Evolutionary conservation across 2,329 filamentous ascomycete species (phyloP), one percentile per base, ranked within the genome.

Genomic region (Cladosporium cucumerinum): DNA sequence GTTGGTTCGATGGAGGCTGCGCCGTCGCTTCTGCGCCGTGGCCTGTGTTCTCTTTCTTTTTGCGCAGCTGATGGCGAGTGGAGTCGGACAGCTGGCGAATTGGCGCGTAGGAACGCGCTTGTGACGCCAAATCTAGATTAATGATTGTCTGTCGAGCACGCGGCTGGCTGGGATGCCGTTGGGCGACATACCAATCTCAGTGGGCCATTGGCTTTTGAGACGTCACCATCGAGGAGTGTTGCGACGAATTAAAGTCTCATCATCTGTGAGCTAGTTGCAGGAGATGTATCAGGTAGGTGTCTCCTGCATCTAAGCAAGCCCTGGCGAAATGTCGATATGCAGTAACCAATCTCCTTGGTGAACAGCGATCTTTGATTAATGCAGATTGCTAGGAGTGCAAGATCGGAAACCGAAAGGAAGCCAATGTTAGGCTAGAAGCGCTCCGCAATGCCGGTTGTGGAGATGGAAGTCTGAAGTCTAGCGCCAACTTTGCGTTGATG

Each of bases 391-490:
- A 30, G 21, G 43, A 48, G 30, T 34, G n/a, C 58, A n/a, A 61
- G 58, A 61, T 61, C 59, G 59, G 59, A 52, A 39, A 61, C 30
- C 32, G 28, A 39, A 30, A 25, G 59, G 39, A 61, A 39, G 43
- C 48, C 59, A 48, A 61, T 61, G 59, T 61, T 49, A 54, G 30
- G 30, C 25, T 57, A 57, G 54, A 30, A 61, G 51, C 48, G 59
- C 59, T 61, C 59, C 59, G 59, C 59, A 61, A 61, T 61, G 48
- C 34, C 59, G 48, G 59, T 61, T 61, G 59, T 61, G 59, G 59
- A 61, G 59, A 49, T 32, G 51, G 51, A 28, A 30, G 51, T 26
- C 59, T 54, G 51, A 28, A 21, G 51, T 26, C 59, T 54, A 54
- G 59, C 59, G 26, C 59, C 16, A 61, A 61, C 39, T 52, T 25